Conservation (phyloP, 2,329 filamentous ascomycete species). For the Celoporthe dispersa region DNA sequence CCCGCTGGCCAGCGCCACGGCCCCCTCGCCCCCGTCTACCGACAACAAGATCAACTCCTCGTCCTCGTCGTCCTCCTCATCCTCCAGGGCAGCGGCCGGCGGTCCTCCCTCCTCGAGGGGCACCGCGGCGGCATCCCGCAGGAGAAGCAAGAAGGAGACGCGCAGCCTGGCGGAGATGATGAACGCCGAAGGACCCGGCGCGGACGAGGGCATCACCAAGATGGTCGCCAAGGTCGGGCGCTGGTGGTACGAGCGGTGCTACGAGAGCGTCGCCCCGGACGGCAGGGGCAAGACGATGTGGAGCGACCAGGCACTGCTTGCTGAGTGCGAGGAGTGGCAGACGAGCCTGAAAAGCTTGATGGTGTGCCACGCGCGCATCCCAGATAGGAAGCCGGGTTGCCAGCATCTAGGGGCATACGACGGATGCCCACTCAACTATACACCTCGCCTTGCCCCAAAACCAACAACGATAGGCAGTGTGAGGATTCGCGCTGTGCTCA, state of each 20-base stretch:
- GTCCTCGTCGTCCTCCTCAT: constrained; percentile 42
- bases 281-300: constrained; percentile 69
- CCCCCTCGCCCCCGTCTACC: constrained; percentile 37
- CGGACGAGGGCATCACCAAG: constrained; percentile 85
- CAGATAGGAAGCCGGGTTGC: constrained; percentile 54
- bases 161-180: constrained; percentile 73
- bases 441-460: too few species aligned
- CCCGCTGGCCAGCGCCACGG: constrained; percentile 65
- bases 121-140: constrained; percentile 27
- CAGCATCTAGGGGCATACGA: constrained; percentile 47
- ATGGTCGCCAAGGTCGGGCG: constrained; percentile 90
- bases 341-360: constrained; percentile 90
- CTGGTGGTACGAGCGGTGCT: constrained; percentile 97
- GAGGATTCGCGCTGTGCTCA: background rate
- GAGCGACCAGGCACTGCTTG: constrained; percentile 73
- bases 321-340: constrained; percentile 84
- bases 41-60: constrained; percentile 36
- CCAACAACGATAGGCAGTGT: background rate
- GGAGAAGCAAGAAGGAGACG: constrained; percentile 47
- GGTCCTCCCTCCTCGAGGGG: background rate
- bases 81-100: constrained; percentile 31
- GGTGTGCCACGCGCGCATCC: constrained; percentile 89
- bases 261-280: constrained; percentile 69
- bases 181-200: constrained; percentile 68
- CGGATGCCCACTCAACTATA: background rate